These are phyloP conservation scores for Neurospora tetraspora DNA, from an alignment of 495 filamentous ascomycete genomes.

Conservation along the genomic window DNA sequence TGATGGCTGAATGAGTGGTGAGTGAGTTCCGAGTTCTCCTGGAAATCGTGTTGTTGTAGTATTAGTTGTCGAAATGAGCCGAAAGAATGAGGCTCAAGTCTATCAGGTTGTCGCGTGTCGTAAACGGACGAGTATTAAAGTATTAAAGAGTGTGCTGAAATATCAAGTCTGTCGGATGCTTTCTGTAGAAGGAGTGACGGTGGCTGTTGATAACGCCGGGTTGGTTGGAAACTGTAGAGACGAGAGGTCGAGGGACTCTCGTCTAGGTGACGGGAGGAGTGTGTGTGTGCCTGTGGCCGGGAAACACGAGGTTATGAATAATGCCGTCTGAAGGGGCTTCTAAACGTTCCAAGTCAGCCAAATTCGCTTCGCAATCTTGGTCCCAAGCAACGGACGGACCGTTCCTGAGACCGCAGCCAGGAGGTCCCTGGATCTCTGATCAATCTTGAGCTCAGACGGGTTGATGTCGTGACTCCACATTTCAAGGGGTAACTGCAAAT, in stretches of 20 bases:
- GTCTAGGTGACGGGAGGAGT: slow-evolving; percentile 20
- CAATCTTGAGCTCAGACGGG: neutral
- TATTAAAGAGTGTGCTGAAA: slow-evolving; percentile 46
- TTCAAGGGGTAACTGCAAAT: neutral
- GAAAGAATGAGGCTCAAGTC: slow-evolving; percentile 29
- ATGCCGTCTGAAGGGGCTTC: slow-evolving; percentile 19
- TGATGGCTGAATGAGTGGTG: slow-evolving; percentile 25
- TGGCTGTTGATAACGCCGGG: slow-evolving; percentile 30
- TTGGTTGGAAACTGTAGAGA: slow-evolving; percentile 16
- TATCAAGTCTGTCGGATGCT: slow-evolving; percentile 15
- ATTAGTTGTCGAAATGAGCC: slow-evolving; percentile 28
- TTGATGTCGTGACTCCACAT: neutral
- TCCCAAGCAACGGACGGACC: neutral
- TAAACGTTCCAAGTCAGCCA: slow-evolving; percentile 16
- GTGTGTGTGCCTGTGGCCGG: slow-evolving; percentile 19
- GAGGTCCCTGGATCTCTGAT: neutral
- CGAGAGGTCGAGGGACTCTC: slow-evolving; percentile 21
- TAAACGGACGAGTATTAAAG: slow-evolving; percentile 36
- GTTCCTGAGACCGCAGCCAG: neutral
- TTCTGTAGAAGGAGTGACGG: slow-evolving; percentile 37
- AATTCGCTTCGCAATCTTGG: slow-evolving; percentile 1
- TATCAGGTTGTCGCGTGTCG: slow-evolving; percentile 10
- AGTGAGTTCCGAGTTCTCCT: slow-evolving; percentile 41
- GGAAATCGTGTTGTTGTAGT: slow-evolving; percentile 25
- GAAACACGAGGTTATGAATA: slow-evolving; percentile 27